Conservation (phyloP, 2,329 filamentous ascomycete species). For the Diatrype stigma region DNA sequence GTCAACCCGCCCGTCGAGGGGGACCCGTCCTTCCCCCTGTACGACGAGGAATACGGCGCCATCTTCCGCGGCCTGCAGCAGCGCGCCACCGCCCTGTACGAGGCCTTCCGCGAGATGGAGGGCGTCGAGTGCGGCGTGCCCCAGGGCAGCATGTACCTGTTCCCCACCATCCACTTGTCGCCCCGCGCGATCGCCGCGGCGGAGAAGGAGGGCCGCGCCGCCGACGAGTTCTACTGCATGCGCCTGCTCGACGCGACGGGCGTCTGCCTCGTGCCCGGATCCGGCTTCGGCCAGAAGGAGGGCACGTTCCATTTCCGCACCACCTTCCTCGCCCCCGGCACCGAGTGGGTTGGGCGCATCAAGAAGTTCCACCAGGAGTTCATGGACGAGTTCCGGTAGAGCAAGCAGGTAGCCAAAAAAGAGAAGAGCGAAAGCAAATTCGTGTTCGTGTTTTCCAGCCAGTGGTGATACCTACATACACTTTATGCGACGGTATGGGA, state of each 20-base stretch:
- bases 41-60: constrained; percentile 76
- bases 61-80: constrained; percentile 76
- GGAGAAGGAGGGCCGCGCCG: constrained; percentile 62
- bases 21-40: constrained; percentile 78
- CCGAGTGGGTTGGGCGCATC: constrained; percentile 86
- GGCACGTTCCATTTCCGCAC: constrained; percentile 91
- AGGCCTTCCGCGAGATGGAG: constrained; percentile 92
- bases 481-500: no score
- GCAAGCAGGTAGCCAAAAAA: no score
- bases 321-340: constrained; percentile 93
- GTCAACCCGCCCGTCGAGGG: constrained; percentile 87
- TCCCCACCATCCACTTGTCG: constrained; percentile 85
- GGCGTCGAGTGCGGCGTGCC: constrained; percentile 87
- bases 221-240: constrained; percentile 95
- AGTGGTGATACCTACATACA: no score
- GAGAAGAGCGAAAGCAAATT: no score
- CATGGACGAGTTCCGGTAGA: constrained; percentile 70
- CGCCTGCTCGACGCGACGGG: constrained; percentile 88
- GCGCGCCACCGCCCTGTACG: constrained; percentile 80
- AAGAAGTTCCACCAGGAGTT: constrained; percentile 89
- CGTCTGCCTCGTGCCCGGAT: constrained; percentile 88
- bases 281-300: constrained; percentile 91
- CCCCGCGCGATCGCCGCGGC: constrained; percentile 74
- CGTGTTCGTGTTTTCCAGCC: no score
- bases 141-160: constrained; percentile 97